Evolutionary conservation across 805 yeast species (phyloP), one percentile per base, ranked within the genome.

Genomic region (Yamadazyma kitorensis): DNA sequence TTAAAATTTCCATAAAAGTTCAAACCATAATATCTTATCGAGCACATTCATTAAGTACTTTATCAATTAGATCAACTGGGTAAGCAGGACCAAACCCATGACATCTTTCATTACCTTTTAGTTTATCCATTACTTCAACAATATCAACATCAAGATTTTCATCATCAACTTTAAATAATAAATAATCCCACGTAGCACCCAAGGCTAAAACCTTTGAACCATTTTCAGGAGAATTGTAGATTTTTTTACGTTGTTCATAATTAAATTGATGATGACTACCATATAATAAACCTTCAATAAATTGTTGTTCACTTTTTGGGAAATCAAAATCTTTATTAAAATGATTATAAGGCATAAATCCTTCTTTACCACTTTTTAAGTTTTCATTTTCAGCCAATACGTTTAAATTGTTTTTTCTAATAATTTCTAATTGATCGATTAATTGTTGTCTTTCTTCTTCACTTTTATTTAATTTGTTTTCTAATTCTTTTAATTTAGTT

Each of bases 181-280:
- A 57, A 52, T 82, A 82, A 53, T 86, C 91, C 95, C 95, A 87
- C 2, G 85, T 80, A 2, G 91, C 93, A 13, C 85, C 78, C 0
- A 85, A 64, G 0, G 88, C 86, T 40, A 86, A 59, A 27, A 84
- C 65, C 48, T 73, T 71, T 19, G 60, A 55, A 2, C 75, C 74
- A 25, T 59, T 45, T 19, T 57, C 60, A 6, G 68, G 68, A 9
- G 54, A 45, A 23, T 55, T 59, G 39, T 67, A 67, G 11, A 61
- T 59, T 33, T 49, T 57, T 34, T 56, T 51, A n/a, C 56, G 41
- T 24, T 38, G 42, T 8, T 47, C 49, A 8, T 43, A 43, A 15
- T 49, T 34, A 18, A 52, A 34, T 5, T 39, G 36, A 39, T 64
- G 68, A 11, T 14, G 22, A 2, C 50, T 39, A 4, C 57, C 64